phyloP scores from a whole-genome alignment of 2,329 filamentous ascomycete species.

The Reticulascus tulasneorum region DNA sequence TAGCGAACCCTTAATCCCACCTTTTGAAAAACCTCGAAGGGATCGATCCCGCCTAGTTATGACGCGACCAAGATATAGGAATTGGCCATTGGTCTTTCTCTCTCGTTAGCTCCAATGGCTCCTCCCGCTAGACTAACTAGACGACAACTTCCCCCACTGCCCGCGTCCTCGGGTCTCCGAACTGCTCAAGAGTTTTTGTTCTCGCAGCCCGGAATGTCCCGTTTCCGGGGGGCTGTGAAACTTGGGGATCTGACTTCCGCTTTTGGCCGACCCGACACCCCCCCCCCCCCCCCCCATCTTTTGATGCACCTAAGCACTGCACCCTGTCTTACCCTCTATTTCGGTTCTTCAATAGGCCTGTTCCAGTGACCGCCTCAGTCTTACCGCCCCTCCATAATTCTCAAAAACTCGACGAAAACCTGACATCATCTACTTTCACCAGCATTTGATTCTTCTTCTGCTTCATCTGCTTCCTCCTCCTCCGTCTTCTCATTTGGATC shows the following conservation, averaged over 20 bases:
- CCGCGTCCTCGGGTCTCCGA: too few relatives aligned
- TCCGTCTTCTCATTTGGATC: background rate
- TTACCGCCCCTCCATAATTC: conserved; percentile 5
- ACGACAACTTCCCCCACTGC: too few relatives aligned
- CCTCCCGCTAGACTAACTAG: background rate
- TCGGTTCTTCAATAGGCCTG: too few relatives aligned
- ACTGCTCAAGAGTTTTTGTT: background rate
- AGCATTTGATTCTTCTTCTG: too few relatives aligned
- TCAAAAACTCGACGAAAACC: conserved; percentile 8
- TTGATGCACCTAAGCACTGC: too few relatives aligned
- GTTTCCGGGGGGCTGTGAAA: conserved; percentile 4
- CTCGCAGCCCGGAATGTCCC: background rate
- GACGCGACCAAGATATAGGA: background rate
- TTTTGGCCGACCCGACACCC: conserved; percentile 10
- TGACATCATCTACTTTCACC: too few relatives aligned
- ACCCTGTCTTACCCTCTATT: too few relatives aligned
- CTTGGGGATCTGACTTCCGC: conserved; percentile 13
- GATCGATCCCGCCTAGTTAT: conserved; percentile 1
- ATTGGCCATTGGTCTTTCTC: background rate
- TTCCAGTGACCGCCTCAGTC: too few relatives aligned
- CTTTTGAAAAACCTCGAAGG: too few relatives aligned
- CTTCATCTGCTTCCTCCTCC: too few relatives aligned
- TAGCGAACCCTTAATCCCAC: too few relatives aligned
- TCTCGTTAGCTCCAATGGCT: background rate
- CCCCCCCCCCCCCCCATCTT: background rate